These are phyloP conservation scores for Tephrocybe sp. DNA, from an alignment of 768 basidiomycete species.

Conservation along the genomic window DNA sequence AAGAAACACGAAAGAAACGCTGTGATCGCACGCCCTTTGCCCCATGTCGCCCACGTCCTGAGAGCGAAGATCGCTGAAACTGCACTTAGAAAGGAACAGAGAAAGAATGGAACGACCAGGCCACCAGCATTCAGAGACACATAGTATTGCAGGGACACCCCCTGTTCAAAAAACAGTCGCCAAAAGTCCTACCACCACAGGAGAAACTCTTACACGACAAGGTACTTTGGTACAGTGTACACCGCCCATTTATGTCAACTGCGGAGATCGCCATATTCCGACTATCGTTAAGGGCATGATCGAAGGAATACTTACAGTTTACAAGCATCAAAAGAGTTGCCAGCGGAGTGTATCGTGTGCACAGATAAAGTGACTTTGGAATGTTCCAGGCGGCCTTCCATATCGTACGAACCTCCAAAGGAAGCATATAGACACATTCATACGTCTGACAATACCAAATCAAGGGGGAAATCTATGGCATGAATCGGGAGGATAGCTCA, in stretches of 20 bases:
- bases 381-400: slow-evolving; percentile 8
- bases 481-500: background rate
- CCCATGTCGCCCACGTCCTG: slow-evolving; percentile 8
- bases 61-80: slow-evolving; percentile 3
- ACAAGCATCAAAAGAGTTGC: background rate
- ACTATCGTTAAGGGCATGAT: too few species aligned
- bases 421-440: background rate
- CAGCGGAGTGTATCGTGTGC: background rate
- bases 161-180: background rate
- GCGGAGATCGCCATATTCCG: too few species aligned
- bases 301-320: background rate
- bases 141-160: background rate
- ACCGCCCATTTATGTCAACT: too few species aligned
- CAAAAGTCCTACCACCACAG: too few species aligned
- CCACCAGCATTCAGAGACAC: slow-evolving; percentile 1
- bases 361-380: slow-evolving; percentile 1
- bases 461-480: background rate
- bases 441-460: background rate
- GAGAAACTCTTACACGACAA: too few species aligned
- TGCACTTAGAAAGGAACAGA: too few species aligned
- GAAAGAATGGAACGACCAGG: too few species aligned
- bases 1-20: slow-evolving; percentile 2
- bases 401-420: background rate
- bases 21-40: background rate
- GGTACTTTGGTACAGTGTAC: too few species aligned